Evolutionary conservation across 495 filamentous ascomycete genomes (phyloP).

Genomic region (Penicillium malachiteum): DNA sequence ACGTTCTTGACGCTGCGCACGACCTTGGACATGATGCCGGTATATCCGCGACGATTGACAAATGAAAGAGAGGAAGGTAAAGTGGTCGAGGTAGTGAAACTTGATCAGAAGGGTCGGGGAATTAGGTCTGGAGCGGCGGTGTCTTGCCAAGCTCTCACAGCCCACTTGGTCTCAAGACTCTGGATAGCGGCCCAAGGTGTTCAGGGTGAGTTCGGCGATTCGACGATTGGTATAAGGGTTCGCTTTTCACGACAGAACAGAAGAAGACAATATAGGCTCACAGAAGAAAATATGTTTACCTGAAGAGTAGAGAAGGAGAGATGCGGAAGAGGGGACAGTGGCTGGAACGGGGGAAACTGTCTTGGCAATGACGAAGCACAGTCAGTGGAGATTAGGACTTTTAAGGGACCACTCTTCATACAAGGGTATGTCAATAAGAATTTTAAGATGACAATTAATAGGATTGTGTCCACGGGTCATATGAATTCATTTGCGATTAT

Average conservation of each 20-base stretch:
- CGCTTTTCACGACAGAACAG: background rate
- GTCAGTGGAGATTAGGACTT: background rate
- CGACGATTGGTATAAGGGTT: background rate
- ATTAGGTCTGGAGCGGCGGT: slow-evolving; percentile 4
- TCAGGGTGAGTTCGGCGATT: slow-evolving; percentile 2
- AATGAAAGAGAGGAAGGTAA: background rate
- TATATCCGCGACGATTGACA: slow-evolving; percentile 16
- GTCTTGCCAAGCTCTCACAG: slow-evolving; percentile 27
- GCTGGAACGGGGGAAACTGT: slow-evolving; percentile 28
- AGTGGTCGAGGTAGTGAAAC: slow-evolving; percentile 9
- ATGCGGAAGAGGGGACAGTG: slow-evolving; percentile 26
- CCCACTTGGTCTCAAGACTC: slow-evolving; percentile 18
- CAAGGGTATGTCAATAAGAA: too few species aligned
- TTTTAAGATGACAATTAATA: too few species aligned
- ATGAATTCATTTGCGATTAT: too few species aligned
- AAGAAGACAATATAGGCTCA: background rate
- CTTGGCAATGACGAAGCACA: slow-evolving; percentile 35
- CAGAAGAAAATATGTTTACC: background rate
- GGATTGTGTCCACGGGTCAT: too few species aligned
- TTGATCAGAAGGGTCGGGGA: slow-evolving; percentile 12
- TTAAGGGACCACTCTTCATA: too few species aligned
- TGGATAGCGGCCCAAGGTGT: slow-evolving; percentile 22
- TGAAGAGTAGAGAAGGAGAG: slow-evolving; percentile 5
- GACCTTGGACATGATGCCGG: slow-evolving; percentile 83
- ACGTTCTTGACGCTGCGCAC: slow-evolving; percentile 99